Base-by-base conservation (phyloP, 805 yeast species). In the Suhomyces kilbournensis region DNA sequence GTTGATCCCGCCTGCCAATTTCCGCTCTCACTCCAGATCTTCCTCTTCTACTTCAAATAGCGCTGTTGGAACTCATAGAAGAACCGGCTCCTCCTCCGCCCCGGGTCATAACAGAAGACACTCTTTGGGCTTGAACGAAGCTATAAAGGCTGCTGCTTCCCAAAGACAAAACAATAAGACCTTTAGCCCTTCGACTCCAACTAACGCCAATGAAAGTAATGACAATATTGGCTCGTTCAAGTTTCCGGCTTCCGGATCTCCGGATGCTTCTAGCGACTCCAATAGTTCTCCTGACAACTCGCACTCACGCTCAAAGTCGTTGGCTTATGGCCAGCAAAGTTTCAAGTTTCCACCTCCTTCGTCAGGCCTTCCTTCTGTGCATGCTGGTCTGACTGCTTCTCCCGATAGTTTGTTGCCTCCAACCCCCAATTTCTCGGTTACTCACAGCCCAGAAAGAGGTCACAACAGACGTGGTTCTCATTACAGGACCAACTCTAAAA, bases 71-170 rank as follows among this genome's bases (percentile, higher is more conserved):
- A 60, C 60, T 35, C 76, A 74, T 56, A 63, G 73, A 51, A 60
- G 76, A 50, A 66, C 78, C 5, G 73, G 72, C 10, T 65, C 73
- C 3, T 62, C 63, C 6, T 54, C 67, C 25, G 54, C 57, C 35
- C 56, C 61, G 48, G 97, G 97, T 34, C 99, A 93, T 66, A 74
- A 78, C 42, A 84, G 99, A 73, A 83, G 99, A 67, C 98, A 93
- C 67, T 91, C 97, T 0, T 74, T 93, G 54, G 97, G 96, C 2
- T 76, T 93, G 53, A 85, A 85, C 49, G 99, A 93, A 70, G 98
- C 98, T 10, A 91, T 89, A 62, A 86, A 86, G 60, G 97, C 97
- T 6, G 99, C 99, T n/a, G 97, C 97, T 4, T 85, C 85, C 59
- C 94, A 90, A 66, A 80, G 91, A 67, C 75, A 71, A 54, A 64